Percentiles rank a stretch among this genome's conserved stretches.
These are phyloP conservation scores for Sextonia rubra DNA, from an alignment of 164 flowering plant species.

Conservation along the genomic window DNA sequence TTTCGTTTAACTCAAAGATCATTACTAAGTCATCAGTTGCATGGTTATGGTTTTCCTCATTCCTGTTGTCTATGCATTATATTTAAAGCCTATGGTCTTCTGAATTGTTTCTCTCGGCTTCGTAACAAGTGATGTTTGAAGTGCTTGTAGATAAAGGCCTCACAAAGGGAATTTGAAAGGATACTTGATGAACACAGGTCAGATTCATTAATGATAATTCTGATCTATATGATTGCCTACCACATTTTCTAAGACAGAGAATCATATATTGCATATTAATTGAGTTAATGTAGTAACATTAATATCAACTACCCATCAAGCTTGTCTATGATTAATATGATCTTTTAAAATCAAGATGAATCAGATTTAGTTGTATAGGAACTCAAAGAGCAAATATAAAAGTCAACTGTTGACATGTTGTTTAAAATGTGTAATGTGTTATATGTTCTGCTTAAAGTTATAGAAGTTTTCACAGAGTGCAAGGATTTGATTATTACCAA, in stretches of 20 bases:
- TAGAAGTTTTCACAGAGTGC: too few relatives aligned
- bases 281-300: neutral
- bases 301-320: neutral
- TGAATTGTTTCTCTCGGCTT: neutral
- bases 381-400: neutral
- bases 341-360: neutral
- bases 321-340: neutral
- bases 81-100: neutral
- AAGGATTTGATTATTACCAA: too few relatives aligned
- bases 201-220: constrained; percentile 6
- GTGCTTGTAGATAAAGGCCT: constrained; percentile 60
- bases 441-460: too few relatives aligned
- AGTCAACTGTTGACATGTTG: neutral
- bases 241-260: neutral
- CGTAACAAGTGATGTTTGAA: constrained; percentile 1
- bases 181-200: constrained; percentile 81
- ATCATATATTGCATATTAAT: neutral
- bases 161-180: constrained; percentile 69
- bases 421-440: too few relatives aligned
- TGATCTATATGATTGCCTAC: neutral
- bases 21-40: neutral
- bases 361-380: neutral
- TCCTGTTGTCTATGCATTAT: neutral
- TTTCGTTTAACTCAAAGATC: neutral
- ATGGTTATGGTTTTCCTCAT: neutral